Percentiles rank a stretch among this genome's conserved stretches.
Evolutionary conservation across 306 rosid genomes (phyloP).

Genomic region (Dalbergia cochinchinensis): DNA sequence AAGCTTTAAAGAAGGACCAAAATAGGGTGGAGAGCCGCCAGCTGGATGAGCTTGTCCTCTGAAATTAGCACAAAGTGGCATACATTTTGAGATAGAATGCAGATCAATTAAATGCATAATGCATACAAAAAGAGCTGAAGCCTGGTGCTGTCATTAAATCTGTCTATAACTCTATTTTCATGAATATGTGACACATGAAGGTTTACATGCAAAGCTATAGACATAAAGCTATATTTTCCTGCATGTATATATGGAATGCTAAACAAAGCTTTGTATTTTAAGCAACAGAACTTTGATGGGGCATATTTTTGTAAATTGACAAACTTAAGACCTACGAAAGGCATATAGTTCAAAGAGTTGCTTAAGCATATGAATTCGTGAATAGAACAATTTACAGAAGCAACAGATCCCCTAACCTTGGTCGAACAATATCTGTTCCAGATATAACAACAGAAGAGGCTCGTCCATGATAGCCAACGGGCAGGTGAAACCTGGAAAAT

Average conservation of each 20-base stretch:
- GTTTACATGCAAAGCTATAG: neutral
- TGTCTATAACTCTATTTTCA: neutral
- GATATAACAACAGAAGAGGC: slow-evolving; percentile 94
- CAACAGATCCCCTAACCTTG: slow-evolving; percentile 63
- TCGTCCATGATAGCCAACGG: slow-evolving; percentile 96
- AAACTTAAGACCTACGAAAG: slow-evolving; percentile 10
- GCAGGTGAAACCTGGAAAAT: slow-evolving; percentile 81
- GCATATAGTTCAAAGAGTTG: slow-evolving; percentile 3
- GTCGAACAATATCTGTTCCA: slow-evolving; percentile 85
- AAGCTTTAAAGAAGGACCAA: slow-evolving; percentile 83
- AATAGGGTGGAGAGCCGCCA: slow-evolving; percentile 70
- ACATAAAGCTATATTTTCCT: slow-evolving; percentile 3
- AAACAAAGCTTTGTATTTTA: slow-evolving; percentile 18
- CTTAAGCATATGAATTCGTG: neutral
- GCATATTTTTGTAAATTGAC: slow-evolving; percentile 21
- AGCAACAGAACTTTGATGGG: slow-evolving; percentile 16
- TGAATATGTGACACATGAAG: slow-evolving; percentile 6
- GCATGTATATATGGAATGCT: slow-evolving; percentile 11
- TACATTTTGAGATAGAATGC: slow-evolving; percentile 38
- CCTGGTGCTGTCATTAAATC: neutral
- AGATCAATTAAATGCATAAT: slow-evolving; percentile 28
- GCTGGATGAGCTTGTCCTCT: slow-evolving; percentile 93
- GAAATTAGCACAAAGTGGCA: slow-evolving; percentile 45
- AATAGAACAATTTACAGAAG: slow-evolving; percentile 11
- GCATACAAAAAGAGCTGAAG: slow-evolving; percentile 20